phyloP scores from a whole-genome alignment of 768 basidiomycete genomes.

The Boletus subcaerulescens region DNA sequence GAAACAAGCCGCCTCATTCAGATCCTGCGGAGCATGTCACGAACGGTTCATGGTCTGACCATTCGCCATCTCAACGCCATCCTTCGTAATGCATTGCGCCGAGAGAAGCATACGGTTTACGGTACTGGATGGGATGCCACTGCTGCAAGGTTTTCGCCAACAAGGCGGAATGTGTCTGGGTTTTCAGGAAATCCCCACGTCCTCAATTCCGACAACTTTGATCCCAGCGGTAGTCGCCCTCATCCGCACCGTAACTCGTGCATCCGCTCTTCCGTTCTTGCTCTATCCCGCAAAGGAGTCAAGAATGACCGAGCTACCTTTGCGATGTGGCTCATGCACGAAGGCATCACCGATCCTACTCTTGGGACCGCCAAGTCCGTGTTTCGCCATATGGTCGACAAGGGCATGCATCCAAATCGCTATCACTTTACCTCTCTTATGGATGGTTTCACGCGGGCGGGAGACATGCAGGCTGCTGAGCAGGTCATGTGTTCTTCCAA shows the following conservation, averaged over 20 bases:
- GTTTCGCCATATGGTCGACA: slow-evolving; percentile 57
- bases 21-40: slow-evolving; percentile 45
- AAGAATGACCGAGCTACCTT: slow-evolving; percentile 56
- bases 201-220: slow-evolving; percentile 35
- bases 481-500: slow-evolving; percentile 52
- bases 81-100: slow-evolving; percentile 49
- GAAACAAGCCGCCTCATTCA: slow-evolving; percentile 47
- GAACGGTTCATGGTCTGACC: slow-evolving; percentile 44
- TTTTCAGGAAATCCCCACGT: slow-evolving; percentile 11
- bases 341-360: slow-evolving; percentile 52
- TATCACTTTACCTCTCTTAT: slow-evolving; percentile 76
- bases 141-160: slow-evolving; percentile 39
- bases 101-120: slow-evolving; percentile 45
- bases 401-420: slow-evolving; percentile 67
- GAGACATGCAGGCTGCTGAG: slow-evolving; percentile 58
- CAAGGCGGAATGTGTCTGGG: slow-evolving; percentile 18
- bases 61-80: slow-evolving; percentile 56
- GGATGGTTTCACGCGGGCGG: slow-evolving; percentile 62
- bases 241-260: slow-evolving; percentile 31
- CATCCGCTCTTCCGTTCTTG: slow-evolving; percentile 42
- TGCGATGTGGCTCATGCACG: slow-evolving; percentile 61
- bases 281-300: slow-evolving; percentile 46
- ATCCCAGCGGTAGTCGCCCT: slow-evolving; percentile 47
- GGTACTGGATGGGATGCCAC: slow-evolving; percentile 47
- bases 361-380: slow-evolving; percentile 48